These are phyloP conservation scores for Aspergillus carbonarius DNA, from an alignment of 2,329 filamentous ascomycete species.

Conservation along the genomic window DNA sequence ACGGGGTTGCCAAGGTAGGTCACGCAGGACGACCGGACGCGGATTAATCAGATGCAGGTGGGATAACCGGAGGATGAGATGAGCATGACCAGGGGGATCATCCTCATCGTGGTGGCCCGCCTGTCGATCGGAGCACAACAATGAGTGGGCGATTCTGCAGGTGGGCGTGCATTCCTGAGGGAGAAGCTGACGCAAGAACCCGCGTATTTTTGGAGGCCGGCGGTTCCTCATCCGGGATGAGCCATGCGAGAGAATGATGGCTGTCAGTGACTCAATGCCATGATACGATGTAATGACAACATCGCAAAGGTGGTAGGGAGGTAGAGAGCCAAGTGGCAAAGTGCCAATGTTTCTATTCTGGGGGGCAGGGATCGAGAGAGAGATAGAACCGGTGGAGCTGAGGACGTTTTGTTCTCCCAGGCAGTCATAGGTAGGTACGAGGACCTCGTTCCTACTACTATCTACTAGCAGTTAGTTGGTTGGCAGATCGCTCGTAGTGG, in stretches of 20 bases:
- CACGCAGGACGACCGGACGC: neutral
- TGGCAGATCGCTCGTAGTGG: neutral
- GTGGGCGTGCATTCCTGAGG: slow-evolving; percentile 1
- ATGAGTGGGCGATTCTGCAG: neutral
- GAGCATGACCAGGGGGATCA: slow-evolving; percentile 1
- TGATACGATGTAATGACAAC: too few species aligned
- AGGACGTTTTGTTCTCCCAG: neutral
- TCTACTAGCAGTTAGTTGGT: neutral
- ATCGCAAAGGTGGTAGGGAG: neutral
- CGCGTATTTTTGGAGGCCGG: neutral
- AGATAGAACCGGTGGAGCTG: neutral
- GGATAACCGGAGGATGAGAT: neutral
- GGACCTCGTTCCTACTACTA: neutral
- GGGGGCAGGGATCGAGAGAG: neutral
- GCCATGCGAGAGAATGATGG: neutral
- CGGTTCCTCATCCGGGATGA: neutral
- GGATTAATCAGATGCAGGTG: neutral
- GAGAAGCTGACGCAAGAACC: slow-evolving; percentile 2
- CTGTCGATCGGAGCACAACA: slow-evolving; percentile 2
- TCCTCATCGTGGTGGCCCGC: neutral
- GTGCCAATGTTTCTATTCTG: neutral
- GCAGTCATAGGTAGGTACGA: neutral
- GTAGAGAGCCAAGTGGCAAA: neutral
- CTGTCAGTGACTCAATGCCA: neutral
- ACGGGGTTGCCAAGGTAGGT: neutral